A percentile compares a stretch with the other conserved stretches of the same genome.
Conservation (phyloP, 1,284 basidiomycete species). For the Ceratobasidium sp. region DNA sequence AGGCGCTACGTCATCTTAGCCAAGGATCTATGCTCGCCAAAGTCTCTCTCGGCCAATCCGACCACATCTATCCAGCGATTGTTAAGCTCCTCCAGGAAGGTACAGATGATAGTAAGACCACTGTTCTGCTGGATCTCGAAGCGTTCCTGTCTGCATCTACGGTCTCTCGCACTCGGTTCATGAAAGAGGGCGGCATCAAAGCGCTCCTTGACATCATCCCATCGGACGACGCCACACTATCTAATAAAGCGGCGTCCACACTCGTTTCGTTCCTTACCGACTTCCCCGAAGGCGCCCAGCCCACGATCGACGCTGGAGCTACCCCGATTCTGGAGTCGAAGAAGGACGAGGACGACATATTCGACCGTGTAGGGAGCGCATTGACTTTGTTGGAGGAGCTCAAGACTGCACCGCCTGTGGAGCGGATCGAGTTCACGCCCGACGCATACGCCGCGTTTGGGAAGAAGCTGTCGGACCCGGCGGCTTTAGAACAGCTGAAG, state of each 20-base stretch:
- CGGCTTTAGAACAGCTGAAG: conserved; percentile 3
- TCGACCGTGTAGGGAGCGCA: background rate
- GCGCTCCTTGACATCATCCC: conserved; percentile 14
- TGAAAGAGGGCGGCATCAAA: conserved; percentile 18
- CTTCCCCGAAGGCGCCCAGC: conserved; percentile 23
- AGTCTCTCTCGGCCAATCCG: conserved; percentile 6
- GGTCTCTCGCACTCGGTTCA: conserved; percentile 6
- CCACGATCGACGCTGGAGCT: conserved; percentile 19
- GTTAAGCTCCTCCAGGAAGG: conserved; percentile 18
- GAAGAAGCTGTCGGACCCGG: conserved; percentile 16
- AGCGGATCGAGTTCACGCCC: conserved; percentile 32
- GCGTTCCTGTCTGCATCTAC: conserved; percentile 1
- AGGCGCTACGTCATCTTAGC: background rate
- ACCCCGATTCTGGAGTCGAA: conserved; percentile 11
- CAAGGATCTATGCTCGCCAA: conserved; percentile 1
- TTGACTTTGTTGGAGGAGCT: background rate
- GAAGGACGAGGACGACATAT: background rate
- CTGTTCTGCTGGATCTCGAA: conserved; percentile 1
- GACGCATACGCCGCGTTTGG: conserved; percentile 36
- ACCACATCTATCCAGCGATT: conserved; percentile 18
- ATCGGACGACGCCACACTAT: background rate
- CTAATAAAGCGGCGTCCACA: background rate
- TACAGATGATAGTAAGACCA: background rate
- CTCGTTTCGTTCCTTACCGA: background rate
- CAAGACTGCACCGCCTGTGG: conserved; percentile 3